These are phyloP conservation scores for Fusarium sp. DNA, from an alignment of 2,329 filamentous ascomycete genomes.

Conservation along the genomic window DNA sequence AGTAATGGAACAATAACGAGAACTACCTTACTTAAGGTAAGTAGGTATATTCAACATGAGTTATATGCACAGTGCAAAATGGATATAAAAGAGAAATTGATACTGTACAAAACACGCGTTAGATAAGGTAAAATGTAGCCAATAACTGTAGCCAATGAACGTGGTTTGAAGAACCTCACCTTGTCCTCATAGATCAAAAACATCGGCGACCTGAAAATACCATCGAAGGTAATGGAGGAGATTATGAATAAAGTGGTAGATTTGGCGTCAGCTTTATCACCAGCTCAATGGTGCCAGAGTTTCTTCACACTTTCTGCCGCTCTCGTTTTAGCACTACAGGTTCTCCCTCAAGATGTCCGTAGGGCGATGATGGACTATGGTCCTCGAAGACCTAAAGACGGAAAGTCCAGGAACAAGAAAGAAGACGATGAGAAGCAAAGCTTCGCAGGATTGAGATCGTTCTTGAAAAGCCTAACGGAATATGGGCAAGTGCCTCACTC, in stretches of 20 bases:
- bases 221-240: conserved; percentile 1
- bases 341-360: conserved; percentile 56
- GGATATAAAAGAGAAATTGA: accelerated
- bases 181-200: not conserved
- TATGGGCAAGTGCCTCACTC: conserved; percentile 77
- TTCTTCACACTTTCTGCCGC: conserved; percentile 58
- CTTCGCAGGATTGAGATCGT: conserved; percentile 30
- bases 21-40: not conserved
- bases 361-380: conserved; percentile 62
- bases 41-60: not conserved
- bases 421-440: not conserved
- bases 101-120: conserved; percentile 5
- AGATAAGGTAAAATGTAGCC: not conserved
- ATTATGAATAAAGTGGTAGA: not conserved
- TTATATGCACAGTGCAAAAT: not conserved
- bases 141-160: not conserved
- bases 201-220: not conserved
- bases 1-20: not conserved
- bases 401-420: conserved; percentile 25
- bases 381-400: conserved; percentile 50
- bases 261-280: conserved; percentile 27
- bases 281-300: conserved; percentile 54
- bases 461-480: conserved; percentile 46
- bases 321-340: conserved; percentile 54
- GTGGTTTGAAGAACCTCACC: not conserved